A percentile compares a stretch with the other conserved stretches of the same genome.
Conservation (phyloP, 495 filamentous ascomycete genomes). For the Podospora comata region DNA sequence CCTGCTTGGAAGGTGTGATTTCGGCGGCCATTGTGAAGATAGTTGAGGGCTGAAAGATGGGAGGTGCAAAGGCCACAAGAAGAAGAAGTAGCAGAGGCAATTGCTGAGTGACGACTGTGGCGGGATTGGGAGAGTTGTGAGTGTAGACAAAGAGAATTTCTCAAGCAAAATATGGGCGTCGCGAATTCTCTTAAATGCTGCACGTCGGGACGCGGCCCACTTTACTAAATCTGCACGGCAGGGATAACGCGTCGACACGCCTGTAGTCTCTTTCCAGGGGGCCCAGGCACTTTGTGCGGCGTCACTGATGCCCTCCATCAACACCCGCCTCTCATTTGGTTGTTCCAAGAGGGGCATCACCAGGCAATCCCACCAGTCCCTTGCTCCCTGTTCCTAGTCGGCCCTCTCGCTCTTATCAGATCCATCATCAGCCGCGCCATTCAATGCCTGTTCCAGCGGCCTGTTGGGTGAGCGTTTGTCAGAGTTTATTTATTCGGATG, state of each 20-base stretch:
- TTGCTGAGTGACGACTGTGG: constrained; percentile 10
- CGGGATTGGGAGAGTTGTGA: constrained; percentile 5
- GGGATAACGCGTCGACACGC: constrained; percentile 26
- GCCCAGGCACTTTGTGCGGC: not conserved
- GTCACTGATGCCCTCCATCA: not conserved
- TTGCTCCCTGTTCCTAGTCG: not conserved
- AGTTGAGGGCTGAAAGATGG: constrained; percentile 8
- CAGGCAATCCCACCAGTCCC: not conserved
- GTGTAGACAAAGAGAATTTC: constrained; percentile 21
- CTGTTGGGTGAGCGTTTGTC: not conserved
- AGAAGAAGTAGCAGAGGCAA: constrained; percentile 15
- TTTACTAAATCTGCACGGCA: constrained; percentile 18
- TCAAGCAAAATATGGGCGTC: constrained; percentile 12
- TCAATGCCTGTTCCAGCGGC: not conserved
- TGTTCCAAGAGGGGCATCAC: not conserved
- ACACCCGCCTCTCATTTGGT: constrained; percentile 4
- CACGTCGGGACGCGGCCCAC: constrained; percentile 26
- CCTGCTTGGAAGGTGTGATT: constrained; percentile 85
- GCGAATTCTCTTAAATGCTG: constrained; percentile 30
- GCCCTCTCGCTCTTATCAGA: constrained; percentile 18
- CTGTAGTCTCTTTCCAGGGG: constrained; percentile 7
- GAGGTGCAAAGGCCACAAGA: constrained; percentile 11
- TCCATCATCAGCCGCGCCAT: constrained; percentile 7
- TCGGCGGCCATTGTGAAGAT: constrained; percentile 60
- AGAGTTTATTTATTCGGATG: not conserved